These are phyloP conservation scores for Phascolomyces articulosus DNA, from an alignment of 371 early-diverging fungal genomes.

Conservation along the genomic window DNA sequence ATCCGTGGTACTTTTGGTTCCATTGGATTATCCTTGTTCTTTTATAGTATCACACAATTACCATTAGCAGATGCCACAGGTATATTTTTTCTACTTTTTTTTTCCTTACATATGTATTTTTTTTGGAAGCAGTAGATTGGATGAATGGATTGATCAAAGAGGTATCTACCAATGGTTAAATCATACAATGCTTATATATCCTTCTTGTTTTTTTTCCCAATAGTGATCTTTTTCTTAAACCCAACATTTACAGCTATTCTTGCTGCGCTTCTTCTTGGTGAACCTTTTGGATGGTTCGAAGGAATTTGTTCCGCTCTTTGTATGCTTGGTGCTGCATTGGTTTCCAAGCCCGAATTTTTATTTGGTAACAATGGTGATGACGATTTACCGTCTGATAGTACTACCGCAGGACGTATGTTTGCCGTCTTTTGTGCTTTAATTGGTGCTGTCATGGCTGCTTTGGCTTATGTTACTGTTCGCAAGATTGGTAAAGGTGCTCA, in stretches of 20 bases:
- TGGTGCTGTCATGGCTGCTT: slow-evolving; percentile 65
- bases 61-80: slow-evolving; percentile 81
- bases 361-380: slow-evolving; percentile 41
- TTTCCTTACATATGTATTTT: too few relatives aligned
- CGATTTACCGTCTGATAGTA: slow-evolving; percentile 13
- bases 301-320: slow-evolving; percentile 54
- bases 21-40: slow-evolving; percentile 69
- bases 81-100: background rate
- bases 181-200: too few relatives aligned
- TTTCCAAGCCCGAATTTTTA: slow-evolving; percentile 66
- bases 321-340: slow-evolving; percentile 67
- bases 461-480: slow-evolving; percentile 76
- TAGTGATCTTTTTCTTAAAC: slow-evolving; percentile 72
- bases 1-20: slow-evolving; percentile 68
- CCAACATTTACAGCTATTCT: slow-evolving; percentile 77
- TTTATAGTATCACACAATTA: slow-evolving; percentile 69
- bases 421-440: slow-evolving; percentile 55
- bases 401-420: slow-evolving; percentile 24
- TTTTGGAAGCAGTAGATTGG: too few relatives aligned
- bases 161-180: too few relatives aligned
- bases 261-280: slow-evolving; percentile 60
- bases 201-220: background rate
- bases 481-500: slow-evolving; percentile 68
- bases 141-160: too few relatives aligned
- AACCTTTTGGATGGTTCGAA: slow-evolving; percentile 65